Percentiles rank a stretch among this genome's conserved stretches.
Conservation (phyloP, 345 rosid genomes). For the Syzygium jambos region DNA sequence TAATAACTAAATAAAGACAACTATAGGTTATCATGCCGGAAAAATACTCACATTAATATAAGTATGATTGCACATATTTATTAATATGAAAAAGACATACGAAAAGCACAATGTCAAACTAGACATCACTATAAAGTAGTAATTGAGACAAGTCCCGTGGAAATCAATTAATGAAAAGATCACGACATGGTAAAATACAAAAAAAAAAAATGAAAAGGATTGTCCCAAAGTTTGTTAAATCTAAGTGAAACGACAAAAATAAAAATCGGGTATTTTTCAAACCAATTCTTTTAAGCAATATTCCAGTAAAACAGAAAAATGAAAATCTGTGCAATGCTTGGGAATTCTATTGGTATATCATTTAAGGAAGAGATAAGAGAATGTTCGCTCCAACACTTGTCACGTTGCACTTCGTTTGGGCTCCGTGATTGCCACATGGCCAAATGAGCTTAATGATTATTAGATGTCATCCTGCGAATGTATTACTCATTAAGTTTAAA, state of each 20-base stretch:
- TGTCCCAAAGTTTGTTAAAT: background rate
- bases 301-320: no score
- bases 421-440: no score
- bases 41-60: background rate
- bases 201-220: background rate
- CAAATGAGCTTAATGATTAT: no score
- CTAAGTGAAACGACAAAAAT: no score
- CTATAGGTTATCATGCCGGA: background rate
- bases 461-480: no score
- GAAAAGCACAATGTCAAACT: background rate
- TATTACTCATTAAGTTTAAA: no score
- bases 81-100: background rate
- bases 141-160: background rate
- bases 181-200: background rate
- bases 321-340: background rate
- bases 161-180: background rate
- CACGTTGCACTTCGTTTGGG: no score
- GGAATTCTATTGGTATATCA: background rate
- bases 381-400: no score
- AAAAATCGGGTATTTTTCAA: no score
- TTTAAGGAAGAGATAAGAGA: no score
- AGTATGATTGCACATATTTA: background rate
- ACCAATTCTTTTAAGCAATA: no score
- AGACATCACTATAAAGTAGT: background rate
- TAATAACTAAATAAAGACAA: background rate